Conservation (phyloP, 805 yeast genomes). For the Starmerella sirachaensis region DNA sequence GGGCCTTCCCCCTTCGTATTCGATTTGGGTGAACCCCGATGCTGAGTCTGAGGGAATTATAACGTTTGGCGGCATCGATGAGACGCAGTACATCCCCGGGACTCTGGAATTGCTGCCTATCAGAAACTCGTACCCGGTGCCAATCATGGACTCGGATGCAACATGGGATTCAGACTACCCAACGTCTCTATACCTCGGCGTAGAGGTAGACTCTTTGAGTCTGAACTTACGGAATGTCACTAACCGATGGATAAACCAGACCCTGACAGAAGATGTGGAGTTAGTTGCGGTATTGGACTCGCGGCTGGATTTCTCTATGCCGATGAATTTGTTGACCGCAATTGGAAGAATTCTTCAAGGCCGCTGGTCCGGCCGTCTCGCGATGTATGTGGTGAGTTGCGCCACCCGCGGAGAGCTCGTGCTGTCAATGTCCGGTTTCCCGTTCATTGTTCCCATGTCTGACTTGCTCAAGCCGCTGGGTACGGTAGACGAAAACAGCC, state of each 20-base stretch:
- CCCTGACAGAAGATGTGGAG: background rate
- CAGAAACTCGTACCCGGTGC: constrained; percentile 2
- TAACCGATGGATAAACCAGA: background rate
- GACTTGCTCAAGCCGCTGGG: constrained; percentile 3
- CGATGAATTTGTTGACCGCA: background rate
- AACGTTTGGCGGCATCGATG: constrained; percentile 15
- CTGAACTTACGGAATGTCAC: background rate
- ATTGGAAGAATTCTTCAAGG: background rate
- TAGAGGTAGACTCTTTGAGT: background rate
- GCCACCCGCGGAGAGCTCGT: no score
- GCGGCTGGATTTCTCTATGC: background rate
- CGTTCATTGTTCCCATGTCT: background rate
- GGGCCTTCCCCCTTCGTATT: constrained; percentile 1
- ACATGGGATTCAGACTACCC: background rate
- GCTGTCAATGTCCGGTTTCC: no score
- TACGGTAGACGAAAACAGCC: constrained; percentile 1
- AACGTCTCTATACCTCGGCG: background rate
- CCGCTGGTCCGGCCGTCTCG: background rate
- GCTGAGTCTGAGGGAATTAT: constrained; percentile 4
- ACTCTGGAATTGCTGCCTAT: constrained; percentile 5
- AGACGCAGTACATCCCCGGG: constrained; percentile 3
- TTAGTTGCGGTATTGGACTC: background rate
- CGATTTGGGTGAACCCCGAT: constrained; percentile 16
- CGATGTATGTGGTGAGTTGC: background rate
- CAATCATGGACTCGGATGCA: constrained; percentile 7